phyloP scores from a whole-genome alignment of 208 protist species.

The Crithidia expoeki region DNA sequence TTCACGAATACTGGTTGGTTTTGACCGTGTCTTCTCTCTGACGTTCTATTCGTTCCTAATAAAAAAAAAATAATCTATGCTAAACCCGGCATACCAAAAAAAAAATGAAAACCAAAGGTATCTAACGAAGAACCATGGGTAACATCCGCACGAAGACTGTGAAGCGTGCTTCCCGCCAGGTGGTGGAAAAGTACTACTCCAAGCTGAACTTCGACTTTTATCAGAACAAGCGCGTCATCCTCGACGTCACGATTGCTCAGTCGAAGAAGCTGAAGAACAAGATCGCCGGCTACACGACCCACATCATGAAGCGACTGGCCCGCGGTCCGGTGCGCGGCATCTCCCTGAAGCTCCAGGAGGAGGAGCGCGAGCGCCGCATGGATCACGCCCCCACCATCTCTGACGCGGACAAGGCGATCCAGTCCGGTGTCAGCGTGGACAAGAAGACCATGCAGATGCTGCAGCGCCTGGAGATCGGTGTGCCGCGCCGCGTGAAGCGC shows the following conservation, averaged over 20 bases:
- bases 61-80: too few relatives aligned
- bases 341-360: constrained; percentile 99
- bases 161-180: constrained; percentile 98
- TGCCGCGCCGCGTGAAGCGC: constrained; percentile 74
- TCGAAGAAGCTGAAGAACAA: constrained; percentile 99
- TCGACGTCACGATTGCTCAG: constrained; percentile 98
- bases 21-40: too few relatives aligned
- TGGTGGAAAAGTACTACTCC: constrained; percentile 99
- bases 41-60: too few relatives aligned
- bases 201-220: constrained; percentile 99
- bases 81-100: too few relatives aligned
- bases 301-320: constrained; percentile 98
- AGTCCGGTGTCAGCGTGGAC: constrained; percentile 89
- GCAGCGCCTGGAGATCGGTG: constrained; percentile 81
- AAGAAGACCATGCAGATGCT: constrained; percentile 89
- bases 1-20: too few relatives aligned
- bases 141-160: constrained; percentile 99
- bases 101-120: too few relatives aligned
- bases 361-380: constrained; percentile 99
- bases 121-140: too few relatives aligned
- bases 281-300: constrained; percentile 99
- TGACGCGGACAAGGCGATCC: constrained; percentile 83
- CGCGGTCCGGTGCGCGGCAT: constrained; percentile 99
- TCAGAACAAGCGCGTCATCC: constrained; percentile 98
- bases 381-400: constrained; percentile 98